Base-by-base conservation (phyloP, 805 yeast genomes). In the Nakazawaea wyomingensis region DNA sequence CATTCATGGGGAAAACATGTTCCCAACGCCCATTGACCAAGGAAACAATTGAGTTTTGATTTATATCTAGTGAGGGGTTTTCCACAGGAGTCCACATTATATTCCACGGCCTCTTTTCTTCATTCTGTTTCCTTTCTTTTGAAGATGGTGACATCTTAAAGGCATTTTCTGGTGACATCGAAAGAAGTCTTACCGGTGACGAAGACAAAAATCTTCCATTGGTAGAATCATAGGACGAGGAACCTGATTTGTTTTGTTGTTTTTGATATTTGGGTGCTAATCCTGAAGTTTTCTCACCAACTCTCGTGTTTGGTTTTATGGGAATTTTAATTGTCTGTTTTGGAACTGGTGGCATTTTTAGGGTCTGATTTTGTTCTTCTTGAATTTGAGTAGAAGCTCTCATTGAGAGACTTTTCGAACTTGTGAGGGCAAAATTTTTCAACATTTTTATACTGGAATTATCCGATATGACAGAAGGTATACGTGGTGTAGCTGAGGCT, bases 21-120 rank as follows among this genome's bases (percentile, higher is more conserved):
- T 81, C 81, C 99, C 99, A 93, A 45, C 95, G 74, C 5, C 95
- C 91, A 35, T 78, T 80, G n/a, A 79, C 72, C 7, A 80, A 65
- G 44, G 76, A 71, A 9, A 74, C 71, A 13, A 82, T 64, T 7
- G 77, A 63, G 39, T 78, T 82, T 2, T 72, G 64, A 26, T 73
- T 71, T 4, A 76, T 66, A 5, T 82, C 81, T 45, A 76, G 75
- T 0, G 96, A 88, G 0, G 97, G 96, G 52, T 90, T 91, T 5
- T 68, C 65, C 21, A 85, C 74, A 29, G 74, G 74, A 1, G 85
- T 73, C 87, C 93, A 76, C 54, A 72, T 66, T 18, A 60, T 59
- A 44, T 65, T 44, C 35, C 39, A 33, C 4, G 32, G 40, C 20
- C 33, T 14, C 17, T 35, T 34, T 4, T 38, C 37, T 1, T 34